Base-by-base conservation (phyloP, 2,329 filamentous ascomycete genomes). In the Hypoxylon sp. region DNA sequence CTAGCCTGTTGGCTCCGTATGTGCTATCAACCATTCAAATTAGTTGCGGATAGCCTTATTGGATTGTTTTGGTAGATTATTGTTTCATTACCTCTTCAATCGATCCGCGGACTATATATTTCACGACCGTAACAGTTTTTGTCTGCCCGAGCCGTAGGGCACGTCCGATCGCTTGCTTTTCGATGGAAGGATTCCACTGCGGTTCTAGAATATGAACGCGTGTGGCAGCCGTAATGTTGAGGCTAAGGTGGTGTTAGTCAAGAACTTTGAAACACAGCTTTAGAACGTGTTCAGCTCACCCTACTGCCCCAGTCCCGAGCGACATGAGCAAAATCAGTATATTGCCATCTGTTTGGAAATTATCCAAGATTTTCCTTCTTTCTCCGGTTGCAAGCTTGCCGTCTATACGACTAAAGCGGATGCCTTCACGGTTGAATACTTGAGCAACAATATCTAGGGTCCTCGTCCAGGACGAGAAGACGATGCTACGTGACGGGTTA, bases 391-490 rank as follows among this genome's bases (percentile, higher is more conserved):
- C 14, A 30, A 25, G 22, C 6, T n/a, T 25, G 6, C 48, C 48
- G 25, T 50, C 48, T 11, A 50, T 50, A 30, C 48, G 48, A 7
- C 25, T 10, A n/a, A 50, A 50, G 7, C 48, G 2, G 4, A 50
- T 50, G 17, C 25, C 17, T 30, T 50, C 22, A 7, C 25, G 48
- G 13, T 13, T 8, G 11, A 50, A 31, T 33, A 25, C 48, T n/a
- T 50, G 48, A 10, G 22, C 7, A 4, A 50, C 48, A 10, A 50
- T 14, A 50, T 50, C 48, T 8, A 50, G 8, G 7, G 25, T 50
- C 33, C 25, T 50, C 17, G 25, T 25, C 48, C 48, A 50, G 48
- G 48, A 50, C 13, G 17, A 25, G 30, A 50, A 50, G 22, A 50
- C 10, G 22, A 50, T 25, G 30, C 48, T 50, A 50, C 8, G n/a